Evolutionary conservation across 2,329 filamentous ascomycete species (phyloP).

Genomic region (Lecanosticta acicola): DNA sequence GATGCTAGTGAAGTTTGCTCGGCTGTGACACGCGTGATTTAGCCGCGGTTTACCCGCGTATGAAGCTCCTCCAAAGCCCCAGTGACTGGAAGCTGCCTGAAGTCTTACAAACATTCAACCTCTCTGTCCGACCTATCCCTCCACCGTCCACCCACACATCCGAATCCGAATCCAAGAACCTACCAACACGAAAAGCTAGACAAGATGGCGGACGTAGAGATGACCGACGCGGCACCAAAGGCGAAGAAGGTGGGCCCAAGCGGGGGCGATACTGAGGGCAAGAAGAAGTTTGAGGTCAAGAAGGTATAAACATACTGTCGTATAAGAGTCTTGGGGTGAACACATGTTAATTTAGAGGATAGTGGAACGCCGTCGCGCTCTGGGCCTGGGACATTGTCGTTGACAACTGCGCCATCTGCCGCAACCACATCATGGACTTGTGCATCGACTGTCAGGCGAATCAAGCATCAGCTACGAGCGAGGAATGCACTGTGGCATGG

Average conservation of each 20-base stretch:
- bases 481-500: conserved; percentile 98
- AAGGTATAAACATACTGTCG: conserved; percentile 58
- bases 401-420: conserved; percentile 98
- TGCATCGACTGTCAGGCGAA: conserved; percentile 99
- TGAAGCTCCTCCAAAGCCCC: not conserved
- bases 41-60: not conserved
- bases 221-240: conserved; percentile 72
- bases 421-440: conserved; percentile 99
- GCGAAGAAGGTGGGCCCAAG: conserved; percentile 52
- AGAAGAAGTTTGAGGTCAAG: conserved; percentile 98
- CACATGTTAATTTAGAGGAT: conserved; percentile 6
- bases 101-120: not conserved
- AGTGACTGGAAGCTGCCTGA: not conserved
- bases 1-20: not conserved
- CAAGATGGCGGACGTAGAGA: conserved; percentile 88
- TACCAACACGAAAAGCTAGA: too few relatives aligned
- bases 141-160: not conserved
- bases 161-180: not conserved
- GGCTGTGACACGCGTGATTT: too few relatives aligned
- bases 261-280: conserved; percentile 54
- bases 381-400: conserved; percentile 99
- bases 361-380: conserved; percentile 98
- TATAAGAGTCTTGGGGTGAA: not conserved
- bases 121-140: not conserved
- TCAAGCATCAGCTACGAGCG: conserved; percentile 91